Evolutionary conservation across 225 moss, liverwort and hornwort species (phyloP).

Genomic region (Bryum argenteum): DNA sequence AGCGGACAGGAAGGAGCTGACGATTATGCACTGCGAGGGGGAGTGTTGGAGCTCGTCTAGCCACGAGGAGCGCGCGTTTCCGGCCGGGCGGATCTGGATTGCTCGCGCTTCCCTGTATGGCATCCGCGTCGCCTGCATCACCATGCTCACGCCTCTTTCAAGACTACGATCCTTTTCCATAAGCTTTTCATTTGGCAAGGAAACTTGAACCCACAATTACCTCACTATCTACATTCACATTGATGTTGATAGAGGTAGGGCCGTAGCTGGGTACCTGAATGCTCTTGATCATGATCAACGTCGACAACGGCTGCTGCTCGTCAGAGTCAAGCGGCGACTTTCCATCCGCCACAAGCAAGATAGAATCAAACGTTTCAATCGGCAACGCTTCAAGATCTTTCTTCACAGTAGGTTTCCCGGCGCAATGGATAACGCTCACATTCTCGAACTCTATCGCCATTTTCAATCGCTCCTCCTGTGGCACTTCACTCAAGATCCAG

Average conservation of each 20-base stretch:
- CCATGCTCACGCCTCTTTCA: not conserved
- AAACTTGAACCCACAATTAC: too few relatives aligned
- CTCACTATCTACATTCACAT: too few relatives aligned
- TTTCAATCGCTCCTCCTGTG: constrained; percentile 51
- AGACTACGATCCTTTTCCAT: too few relatives aligned
- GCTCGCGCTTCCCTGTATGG: constrained; percentile 58
- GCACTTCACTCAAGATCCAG: constrained; percentile 73
- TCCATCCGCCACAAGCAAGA: constrained; percentile 71
- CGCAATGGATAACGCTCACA: constrained; percentile 58
- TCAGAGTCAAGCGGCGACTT: constrained; percentile 43
- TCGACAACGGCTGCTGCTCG: constrained; percentile 56
- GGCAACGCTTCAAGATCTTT: constrained; percentile 70
- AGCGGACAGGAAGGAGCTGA: constrained; percentile 66
- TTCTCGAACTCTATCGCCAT: constrained; percentile 44
- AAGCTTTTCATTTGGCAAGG: too few relatives aligned
- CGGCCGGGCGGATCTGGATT: constrained; percentile 60
- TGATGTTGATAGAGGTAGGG: too few relatives aligned
- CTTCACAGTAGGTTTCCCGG: constrained; percentile 59
- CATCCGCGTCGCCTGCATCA: constrained; percentile 49
- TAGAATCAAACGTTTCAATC: constrained; percentile 77
- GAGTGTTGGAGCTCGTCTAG: constrained; percentile 64
- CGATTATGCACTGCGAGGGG: constrained; percentile 67
- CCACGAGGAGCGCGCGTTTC: constrained; percentile 51
- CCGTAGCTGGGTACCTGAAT: constrained; percentile 37
- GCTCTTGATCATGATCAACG: constrained; percentile 73